These are phyloP conservation scores for Aaosphaeria pasadenensis DNA, from an alignment of 2,329 filamentous ascomycete genomes.

Conservation along the genomic window DNA sequence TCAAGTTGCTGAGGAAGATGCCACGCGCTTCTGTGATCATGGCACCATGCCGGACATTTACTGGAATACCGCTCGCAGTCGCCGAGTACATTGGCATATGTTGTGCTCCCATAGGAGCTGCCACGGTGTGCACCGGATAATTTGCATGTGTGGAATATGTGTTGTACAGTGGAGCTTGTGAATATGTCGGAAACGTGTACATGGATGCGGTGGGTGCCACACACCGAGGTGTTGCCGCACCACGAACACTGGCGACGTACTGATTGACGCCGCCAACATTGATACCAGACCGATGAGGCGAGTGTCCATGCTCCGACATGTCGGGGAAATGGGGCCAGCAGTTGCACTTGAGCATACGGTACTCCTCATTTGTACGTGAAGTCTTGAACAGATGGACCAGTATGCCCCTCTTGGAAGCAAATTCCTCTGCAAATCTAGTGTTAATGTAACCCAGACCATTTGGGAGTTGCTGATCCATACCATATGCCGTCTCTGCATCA, in stretches of 20 bases:
- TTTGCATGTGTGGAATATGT: too few species aligned
- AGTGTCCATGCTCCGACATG: slow-evolving; percentile 23
- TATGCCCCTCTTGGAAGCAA: slow-evolving; percentile 10
- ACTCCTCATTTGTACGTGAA: slow-evolving; percentile 22
- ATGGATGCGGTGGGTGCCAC: slow-evolving; percentile 10
- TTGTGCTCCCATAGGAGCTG: slow-evolving; percentile 1
- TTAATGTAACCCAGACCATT: too few species aligned
- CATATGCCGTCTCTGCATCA: slow-evolving; percentile 33
- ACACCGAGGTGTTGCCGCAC: slow-evolving; percentile 13
- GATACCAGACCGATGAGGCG: slow-evolving; percentile 26
- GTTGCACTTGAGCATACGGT: slow-evolving; percentile 32
- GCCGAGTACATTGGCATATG: slow-evolving; percentile 26
- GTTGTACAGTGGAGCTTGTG: slow-evolving; percentile 4
- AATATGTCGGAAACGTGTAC: slow-evolving; percentile 15
- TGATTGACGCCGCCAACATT: slow-evolving; percentile 25
- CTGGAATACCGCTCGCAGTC: slow-evolving; percentile 30
- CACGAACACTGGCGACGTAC: slow-evolving; percentile 9
- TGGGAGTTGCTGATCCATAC: slow-evolving; percentile 12
- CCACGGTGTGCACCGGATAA: slow-evolving; percentile 3
- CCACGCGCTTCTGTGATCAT: slow-evolving; percentile 36
- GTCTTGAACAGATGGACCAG: slow-evolving; percentile 34
- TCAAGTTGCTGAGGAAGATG: slow-evolving; percentile 34
- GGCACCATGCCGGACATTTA: slow-evolving; percentile 35
- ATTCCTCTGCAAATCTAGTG: too few species aligned
- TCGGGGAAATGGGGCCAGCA: slow-evolving; percentile 26